Conservation (phyloP, 2,329 filamentous ascomycete genomes). For the Fusarium hainanense region DNA sequence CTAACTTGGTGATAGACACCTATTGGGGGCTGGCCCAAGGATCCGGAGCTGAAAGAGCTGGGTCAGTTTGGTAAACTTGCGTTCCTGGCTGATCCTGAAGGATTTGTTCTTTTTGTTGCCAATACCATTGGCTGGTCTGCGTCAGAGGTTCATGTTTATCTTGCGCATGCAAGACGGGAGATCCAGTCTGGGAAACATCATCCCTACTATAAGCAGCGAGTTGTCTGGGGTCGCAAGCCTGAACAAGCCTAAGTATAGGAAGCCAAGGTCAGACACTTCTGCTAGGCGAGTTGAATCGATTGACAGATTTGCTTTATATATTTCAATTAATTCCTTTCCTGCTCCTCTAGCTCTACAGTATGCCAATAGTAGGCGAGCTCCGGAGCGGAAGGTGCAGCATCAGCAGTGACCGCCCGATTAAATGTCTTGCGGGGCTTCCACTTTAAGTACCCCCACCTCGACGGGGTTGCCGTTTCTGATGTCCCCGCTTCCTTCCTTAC, state of each 20-base stretch:
- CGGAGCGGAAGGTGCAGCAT: neutral
- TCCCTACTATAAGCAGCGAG: slow-evolving; percentile 9
- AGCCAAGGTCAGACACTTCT: neutral
- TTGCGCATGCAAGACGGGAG: slow-evolving; percentile 11
- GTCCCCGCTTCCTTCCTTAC: neutral
- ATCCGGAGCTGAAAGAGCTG: slow-evolving; percentile 1
- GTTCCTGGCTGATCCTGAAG: slow-evolving; percentile 10
- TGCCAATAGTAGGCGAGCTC: neutral
- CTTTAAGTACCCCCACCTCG: neutral
- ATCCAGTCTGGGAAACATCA: slow-evolving; percentile 6
- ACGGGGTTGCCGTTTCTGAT: neutral
- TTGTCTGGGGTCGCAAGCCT: slow-evolving; percentile 15
- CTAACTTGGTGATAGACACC: neutral
- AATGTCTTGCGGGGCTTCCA: neutral
- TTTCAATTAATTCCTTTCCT: no score
- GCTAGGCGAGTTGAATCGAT: neutral
- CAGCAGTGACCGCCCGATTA: neutral
- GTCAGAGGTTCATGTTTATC: slow-evolving; percentile 5
- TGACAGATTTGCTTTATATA: neutral
- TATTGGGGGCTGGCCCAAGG: slow-evolving; percentile 14
- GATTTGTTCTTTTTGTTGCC: slow-evolving; percentile 8
- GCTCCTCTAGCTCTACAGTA: neutral
- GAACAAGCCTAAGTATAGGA: neutral
- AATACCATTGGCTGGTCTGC: slow-evolving; percentile 17
- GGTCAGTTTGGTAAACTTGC: slow-evolving; percentile 7